These are phyloP conservation scores for Aspergillus diversus DNA, from an alignment of 495 filamentous ascomycete species.

Conservation along the genomic window DNA sequence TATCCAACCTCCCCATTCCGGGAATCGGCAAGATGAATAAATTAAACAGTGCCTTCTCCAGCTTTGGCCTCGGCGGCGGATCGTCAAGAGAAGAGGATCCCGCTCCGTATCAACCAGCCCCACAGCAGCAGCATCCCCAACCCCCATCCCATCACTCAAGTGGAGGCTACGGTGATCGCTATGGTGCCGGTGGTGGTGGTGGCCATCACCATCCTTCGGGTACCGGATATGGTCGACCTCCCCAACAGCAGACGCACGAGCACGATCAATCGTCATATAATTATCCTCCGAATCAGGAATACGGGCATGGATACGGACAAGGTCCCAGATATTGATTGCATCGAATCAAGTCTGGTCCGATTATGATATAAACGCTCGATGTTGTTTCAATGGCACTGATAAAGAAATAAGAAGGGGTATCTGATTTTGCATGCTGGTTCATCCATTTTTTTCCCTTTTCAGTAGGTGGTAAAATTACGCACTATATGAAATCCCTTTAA, in stretches of 20 bases:
- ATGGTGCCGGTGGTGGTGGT: neutral
- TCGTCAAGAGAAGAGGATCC: conserved; percentile 30
- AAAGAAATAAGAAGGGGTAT: neutral
- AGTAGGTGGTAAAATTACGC: no score
- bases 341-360: neutral
- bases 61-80: conserved; percentile 52
- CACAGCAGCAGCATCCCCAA: conserved; percentile 16
- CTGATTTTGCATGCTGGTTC: no score
- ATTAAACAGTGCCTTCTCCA: conserved; percentile 40
- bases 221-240: neutral
- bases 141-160: conserved; percentile 14
- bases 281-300: conserved; percentile 9
- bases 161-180: neutral
- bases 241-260: conserved; percentile 6
- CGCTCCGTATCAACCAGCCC: conserved; percentile 5
- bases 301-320: conserved; percentile 4
- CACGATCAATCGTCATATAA: conserved; percentile 7
- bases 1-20: conserved; percentile 41
- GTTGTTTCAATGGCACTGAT: neutral
- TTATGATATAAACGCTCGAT: neutral
- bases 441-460: no score
- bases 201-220: neutral
- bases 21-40: conserved; percentile 46
- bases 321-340: conserved; percentile 5
- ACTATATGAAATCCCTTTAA: no score